phyloP scores from a whole-genome alignment of 805 yeast species.

The Ogataea wickerhamii region DNA sequence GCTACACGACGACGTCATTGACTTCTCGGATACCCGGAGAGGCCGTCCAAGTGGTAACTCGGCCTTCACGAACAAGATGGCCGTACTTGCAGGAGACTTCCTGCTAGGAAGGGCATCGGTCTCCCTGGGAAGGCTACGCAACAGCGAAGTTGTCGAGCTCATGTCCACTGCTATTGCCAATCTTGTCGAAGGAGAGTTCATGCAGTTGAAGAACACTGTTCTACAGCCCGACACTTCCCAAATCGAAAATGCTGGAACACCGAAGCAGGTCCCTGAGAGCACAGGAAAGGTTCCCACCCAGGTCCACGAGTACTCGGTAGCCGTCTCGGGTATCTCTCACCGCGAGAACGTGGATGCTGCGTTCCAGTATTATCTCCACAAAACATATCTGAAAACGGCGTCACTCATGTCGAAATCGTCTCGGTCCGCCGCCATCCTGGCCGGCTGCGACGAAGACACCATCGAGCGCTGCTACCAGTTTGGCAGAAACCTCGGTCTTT shows the following conservation, averaged over 20 bases:
- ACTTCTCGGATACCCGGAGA: conserved; percentile 80
- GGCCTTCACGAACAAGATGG: conserved; percentile 96
- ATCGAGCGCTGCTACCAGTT: conserved; percentile 85
- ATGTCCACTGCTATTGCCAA: conserved; percentile 96
- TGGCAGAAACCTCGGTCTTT: conserved; percentile 89
- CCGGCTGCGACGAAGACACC: conserved; percentile 74
- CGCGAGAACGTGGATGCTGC: conserved; percentile 74
- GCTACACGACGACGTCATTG: conserved; percentile 96
- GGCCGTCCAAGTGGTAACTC: conserved; percentile 89
- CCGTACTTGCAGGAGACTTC: conserved; percentile 95
- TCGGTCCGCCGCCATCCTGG: conserved; percentile 86
- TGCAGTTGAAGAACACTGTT: conserved; percentile 95
- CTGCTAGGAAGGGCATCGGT: conserved; percentile 94
- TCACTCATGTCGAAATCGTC: conserved; percentile 91
- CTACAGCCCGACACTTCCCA: conserved; percentile 46
- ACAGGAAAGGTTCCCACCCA: conserved; percentile 62
- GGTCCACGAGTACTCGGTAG: conserved; percentile 55
- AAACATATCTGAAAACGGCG: conserved; percentile 94
- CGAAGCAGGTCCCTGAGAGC: conserved; percentile 47
- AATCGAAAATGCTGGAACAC: conserved; percentile 42
- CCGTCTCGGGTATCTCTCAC: conserved; percentile 41
- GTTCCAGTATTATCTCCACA: conserved; percentile 91
- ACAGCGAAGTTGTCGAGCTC: conserved; percentile 96
- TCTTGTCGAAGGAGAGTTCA: conserved; percentile 96
- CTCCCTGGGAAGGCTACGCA: conserved; percentile 85